Base-by-base conservation (phyloP, 2,329 filamentous ascomycete species). In the Fonsecaea monophora region DNA sequence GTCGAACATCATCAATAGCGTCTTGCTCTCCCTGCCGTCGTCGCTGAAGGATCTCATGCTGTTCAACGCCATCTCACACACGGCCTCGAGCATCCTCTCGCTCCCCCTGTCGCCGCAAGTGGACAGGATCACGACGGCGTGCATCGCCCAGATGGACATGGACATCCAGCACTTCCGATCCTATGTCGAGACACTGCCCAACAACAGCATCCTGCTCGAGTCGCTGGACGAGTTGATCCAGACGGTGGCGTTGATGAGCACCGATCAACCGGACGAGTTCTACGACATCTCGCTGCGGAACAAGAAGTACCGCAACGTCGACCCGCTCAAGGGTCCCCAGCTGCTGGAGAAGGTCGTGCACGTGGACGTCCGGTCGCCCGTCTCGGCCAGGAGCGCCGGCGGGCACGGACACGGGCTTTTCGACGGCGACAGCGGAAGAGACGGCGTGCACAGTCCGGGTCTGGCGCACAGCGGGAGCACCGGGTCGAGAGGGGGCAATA, bases 41-140 rank as follows among this genome's bases (percentile, higher is more conserved):
- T 92, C 96, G 74, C 97, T 99, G 79, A 98, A 98, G 77, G 93
- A 97, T 77, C 88, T 97, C 64, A 97, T 99, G 73, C 98, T 99
- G 81, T 97, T 97, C 75, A 95, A 98, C 76, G 95, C 95, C 0
- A 85, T 99, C 40, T 93, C 89, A 63, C 95, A 99, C 78, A 93
- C 95, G 1, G 90, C 92, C 3, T 91, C 91, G 68, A 92, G 91
- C 78, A 95, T 97, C 64, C 69, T 73, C 13, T 87, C 88, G 30
- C 86, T 96, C 9, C 92, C 93, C 0, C 84, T 97, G 45, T 90
- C 92, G 10, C 82, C 88, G 0, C 87, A 90, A 37, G 92, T 98
- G 38, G 92, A 89, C 74, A 88, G 88, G 72, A 97, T 99, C 78
- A 97, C 95, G 68, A 89, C 91, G 9, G 89, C 95, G 72, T 93